Evolutionary conservation across 352 stramenopile species (phyloP).

Genomic region (Pilasporangium apinafurcum): DNA sequence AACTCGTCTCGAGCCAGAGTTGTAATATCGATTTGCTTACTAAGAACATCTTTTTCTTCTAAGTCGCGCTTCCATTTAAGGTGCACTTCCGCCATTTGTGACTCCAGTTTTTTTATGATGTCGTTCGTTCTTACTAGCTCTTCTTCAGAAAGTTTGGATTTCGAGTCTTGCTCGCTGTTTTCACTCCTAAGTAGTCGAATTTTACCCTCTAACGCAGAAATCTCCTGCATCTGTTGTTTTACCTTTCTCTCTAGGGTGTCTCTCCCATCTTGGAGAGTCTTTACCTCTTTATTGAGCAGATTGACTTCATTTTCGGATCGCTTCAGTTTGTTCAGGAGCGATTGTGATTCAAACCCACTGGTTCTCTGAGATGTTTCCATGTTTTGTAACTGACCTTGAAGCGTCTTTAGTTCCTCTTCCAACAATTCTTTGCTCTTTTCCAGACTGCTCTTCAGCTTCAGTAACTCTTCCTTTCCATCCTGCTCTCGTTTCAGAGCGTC

Average conservation of each 20-base stretch:
- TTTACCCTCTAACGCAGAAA: constrained; percentile 13
- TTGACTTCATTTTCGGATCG: constrained; percentile 25
- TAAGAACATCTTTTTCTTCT: constrained; percentile 8
- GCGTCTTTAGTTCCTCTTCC: constrained; percentile 14
- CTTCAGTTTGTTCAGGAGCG: constrained; percentile 20
- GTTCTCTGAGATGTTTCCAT: constrained; percentile 12
- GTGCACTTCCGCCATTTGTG: constrained; percentile 4
- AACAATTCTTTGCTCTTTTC: constrained; percentile 20
- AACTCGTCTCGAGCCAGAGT: constrained; percentile 9
- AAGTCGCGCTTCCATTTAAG: constrained; percentile 8
- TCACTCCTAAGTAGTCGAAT: constrained; percentile 20
- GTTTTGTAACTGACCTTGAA: constrained; percentile 12
- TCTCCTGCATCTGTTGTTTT: constrained; percentile 14
- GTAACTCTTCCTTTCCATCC: constrained; percentile 18
- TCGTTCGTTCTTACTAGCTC: constrained; percentile 9
- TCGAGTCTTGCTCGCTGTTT: constrained; percentile 14
- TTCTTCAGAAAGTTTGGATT: constrained; percentile 15
- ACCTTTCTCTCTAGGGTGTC: constrained; percentile 12
- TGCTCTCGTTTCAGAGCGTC: constrained; percentile 11
- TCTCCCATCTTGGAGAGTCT: constrained; percentile 16
- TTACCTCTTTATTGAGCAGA: constrained; percentile 10
- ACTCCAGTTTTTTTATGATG: constrained; percentile 10
- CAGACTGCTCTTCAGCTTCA: constrained; percentile 4
- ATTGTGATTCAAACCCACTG: constrained; percentile 14
- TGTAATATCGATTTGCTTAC: constrained; percentile 4